Conservation (phyloP, 768 basidiomycete species). For the Crassisporium funariophilum region DNA sequence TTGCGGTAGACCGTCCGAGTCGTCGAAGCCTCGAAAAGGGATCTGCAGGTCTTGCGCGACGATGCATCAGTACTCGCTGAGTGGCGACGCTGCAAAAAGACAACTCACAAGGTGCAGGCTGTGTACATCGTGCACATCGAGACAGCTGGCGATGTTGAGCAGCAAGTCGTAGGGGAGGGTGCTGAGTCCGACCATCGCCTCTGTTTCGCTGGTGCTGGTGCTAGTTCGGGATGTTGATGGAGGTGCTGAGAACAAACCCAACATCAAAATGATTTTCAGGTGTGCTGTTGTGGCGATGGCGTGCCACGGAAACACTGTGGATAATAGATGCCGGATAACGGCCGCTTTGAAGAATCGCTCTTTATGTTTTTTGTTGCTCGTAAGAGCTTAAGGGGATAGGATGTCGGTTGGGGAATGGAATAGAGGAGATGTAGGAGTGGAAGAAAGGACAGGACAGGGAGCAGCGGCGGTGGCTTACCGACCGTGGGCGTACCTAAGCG, state of each 20-base stretch:
- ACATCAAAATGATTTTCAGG: conserved; percentile 7
- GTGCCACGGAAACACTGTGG: background rate
- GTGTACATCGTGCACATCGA: conserved; percentile 62
- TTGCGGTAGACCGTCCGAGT: conserved; percentile 71
- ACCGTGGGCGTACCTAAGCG: too few relatives aligned
- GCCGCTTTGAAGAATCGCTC: too few relatives aligned
- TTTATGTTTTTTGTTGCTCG: too few relatives aligned
- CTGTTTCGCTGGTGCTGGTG: conserved; percentile 2
- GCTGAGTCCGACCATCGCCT: conserved; percentile 33
- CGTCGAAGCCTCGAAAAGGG: conserved; percentile 58
- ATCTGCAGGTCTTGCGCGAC: conserved; percentile 57
- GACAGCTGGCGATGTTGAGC: conserved; percentile 64
- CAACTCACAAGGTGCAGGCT: conserved; percentile 60
- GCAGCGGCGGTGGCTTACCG: too few relatives aligned
- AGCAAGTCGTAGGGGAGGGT: conserved; percentile 71
- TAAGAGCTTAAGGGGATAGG: too few relatives aligned
- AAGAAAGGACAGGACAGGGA: too few relatives aligned
- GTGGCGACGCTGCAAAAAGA: too few relatives aligned
- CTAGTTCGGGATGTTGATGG: too few relatives aligned
- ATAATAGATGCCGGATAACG: background rate
- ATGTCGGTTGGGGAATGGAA: too few relatives aligned
- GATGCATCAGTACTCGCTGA: background rate
- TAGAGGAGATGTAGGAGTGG: too few relatives aligned
- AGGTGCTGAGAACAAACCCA: conserved; percentile 2
- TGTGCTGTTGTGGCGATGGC: background rate